phyloP scores from a whole-genome alignment of 805 yeast species.

The Yamadazyma laniorum region DNA sequence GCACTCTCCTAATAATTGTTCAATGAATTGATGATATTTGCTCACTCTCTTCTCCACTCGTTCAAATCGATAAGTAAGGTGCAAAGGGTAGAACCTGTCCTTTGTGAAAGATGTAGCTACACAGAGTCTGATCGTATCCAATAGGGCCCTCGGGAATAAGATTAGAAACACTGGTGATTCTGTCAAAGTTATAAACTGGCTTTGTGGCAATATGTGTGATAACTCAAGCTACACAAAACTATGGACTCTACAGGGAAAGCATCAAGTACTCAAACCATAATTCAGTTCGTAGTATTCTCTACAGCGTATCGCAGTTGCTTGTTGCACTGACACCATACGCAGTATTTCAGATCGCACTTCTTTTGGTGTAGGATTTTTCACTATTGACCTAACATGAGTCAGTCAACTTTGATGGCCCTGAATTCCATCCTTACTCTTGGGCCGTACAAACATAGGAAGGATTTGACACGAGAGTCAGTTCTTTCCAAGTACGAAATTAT shows the following conservation, averaged over 20 bases:
- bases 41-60: slow-evolving; percentile 23
- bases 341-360: no score
- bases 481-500: slow-evolving; percentile 81
- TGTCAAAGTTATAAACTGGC: slow-evolving; percentile 29
- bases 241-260: no score
- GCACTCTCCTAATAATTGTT: slow-evolving; percentile 9
- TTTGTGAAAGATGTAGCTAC: slow-evolving; percentile 26
- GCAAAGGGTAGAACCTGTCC: slow-evolving; percentile 28
- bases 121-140: slow-evolving; percentile 34
- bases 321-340: no score
- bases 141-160: slow-evolving; percentile 39
- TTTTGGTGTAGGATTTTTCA: no score
- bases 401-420: slow-evolving; percentile 39
- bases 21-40: slow-evolving; percentile 11
- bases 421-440: slow-evolving; percentile 40
- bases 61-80: slow-evolving; percentile 26
- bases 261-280: no score
- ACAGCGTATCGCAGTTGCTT: no score
- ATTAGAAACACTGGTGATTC: slow-evolving; percentile 44
- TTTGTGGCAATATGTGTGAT: slow-evolving; percentile 22
- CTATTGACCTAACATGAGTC: slow-evolving; percentile 29
- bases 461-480: slow-evolving; percentile 66
- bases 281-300: no score
- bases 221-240: slow-evolving; percentile 22
- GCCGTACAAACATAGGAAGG: slow-evolving; percentile 52